These are phyloP conservation scores for Aspergillus amoenus DNA, from an alignment of 2,329 filamentous ascomycete genomes.

Conservation along the genomic window DNA sequence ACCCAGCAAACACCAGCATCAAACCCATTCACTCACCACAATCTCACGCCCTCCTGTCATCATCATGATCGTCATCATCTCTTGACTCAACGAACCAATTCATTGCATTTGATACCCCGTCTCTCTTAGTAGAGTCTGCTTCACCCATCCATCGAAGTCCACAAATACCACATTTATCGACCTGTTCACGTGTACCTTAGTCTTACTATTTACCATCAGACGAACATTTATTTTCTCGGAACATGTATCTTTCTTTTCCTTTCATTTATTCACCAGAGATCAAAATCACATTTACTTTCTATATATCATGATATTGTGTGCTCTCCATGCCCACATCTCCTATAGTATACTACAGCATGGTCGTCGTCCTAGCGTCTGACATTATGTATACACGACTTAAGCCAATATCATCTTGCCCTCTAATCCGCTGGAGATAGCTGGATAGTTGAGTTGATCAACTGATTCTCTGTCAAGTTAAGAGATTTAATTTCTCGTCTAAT, in stretches of 20 bases:
- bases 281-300: neutral
- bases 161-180: neutral
- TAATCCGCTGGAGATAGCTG: too few relatives aligned
- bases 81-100: neutral
- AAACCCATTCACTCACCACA: neutral
- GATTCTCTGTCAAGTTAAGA: too few relatives aligned
- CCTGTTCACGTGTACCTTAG: neutral
- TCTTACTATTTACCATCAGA: neutral
- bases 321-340: neutral
- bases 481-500: too few relatives aligned
- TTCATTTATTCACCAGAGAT: neutral
- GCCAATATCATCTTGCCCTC: neutral
- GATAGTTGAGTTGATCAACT: too few relatives aligned
- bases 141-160: neutral
- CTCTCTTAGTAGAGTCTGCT: neutral
- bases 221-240: neutral
- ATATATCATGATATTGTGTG: neutral
- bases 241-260: neutral
- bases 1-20: neutral
- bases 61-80: neutral
- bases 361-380: too few relatives aligned
- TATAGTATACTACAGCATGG: neutral
- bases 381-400: neutral
- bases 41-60: neutral
- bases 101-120: neutral